A percentile compares a stretch with the other conserved stretches of the same genome.
phyloP scores from a whole-genome alignment of 1,139 yeast species.

The Protomyces lactucae-debilis region DNA sequence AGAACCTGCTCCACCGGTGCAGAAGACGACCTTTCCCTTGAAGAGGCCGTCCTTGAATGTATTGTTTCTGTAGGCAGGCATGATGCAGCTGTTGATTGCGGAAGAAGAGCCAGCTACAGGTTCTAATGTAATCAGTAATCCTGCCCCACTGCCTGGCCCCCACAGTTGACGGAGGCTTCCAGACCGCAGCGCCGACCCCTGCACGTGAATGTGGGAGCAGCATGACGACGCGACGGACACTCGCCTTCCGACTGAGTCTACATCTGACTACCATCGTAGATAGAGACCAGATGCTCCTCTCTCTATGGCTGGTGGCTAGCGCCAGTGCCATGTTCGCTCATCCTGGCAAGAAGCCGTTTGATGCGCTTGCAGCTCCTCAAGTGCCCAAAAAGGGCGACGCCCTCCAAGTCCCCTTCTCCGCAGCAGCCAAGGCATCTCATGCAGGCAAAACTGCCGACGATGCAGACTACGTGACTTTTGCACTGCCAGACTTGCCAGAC shows the following conservation, averaged over 20 bases:
- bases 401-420: neutral
- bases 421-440: neutral
- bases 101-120: neutral
- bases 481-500: neutral
- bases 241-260: no score
- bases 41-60: slow-evolving; percentile 60
- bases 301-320: neutral
- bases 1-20: slow-evolving; percentile 54
- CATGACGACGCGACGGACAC: no score
- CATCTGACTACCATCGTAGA: no score
- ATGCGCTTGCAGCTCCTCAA: no score
- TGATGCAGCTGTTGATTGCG: neutral
- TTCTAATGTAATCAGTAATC: neutral
- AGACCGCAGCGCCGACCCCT: no score
- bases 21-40: slow-evolving; percentile 76
- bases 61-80: slow-evolving; percentile 12
- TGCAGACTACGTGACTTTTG: neutral
- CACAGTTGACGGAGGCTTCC: no score
- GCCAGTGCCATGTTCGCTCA: neutral
- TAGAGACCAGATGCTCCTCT: no score
- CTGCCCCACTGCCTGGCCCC: neutral
- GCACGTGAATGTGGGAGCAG: no score
- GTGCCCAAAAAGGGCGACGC: no score
- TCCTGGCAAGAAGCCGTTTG: neutral
- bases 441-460: no score